Conservation (phyloP, 768 basidiomycete genomes). For the Tulasnella calospora region DNA sequence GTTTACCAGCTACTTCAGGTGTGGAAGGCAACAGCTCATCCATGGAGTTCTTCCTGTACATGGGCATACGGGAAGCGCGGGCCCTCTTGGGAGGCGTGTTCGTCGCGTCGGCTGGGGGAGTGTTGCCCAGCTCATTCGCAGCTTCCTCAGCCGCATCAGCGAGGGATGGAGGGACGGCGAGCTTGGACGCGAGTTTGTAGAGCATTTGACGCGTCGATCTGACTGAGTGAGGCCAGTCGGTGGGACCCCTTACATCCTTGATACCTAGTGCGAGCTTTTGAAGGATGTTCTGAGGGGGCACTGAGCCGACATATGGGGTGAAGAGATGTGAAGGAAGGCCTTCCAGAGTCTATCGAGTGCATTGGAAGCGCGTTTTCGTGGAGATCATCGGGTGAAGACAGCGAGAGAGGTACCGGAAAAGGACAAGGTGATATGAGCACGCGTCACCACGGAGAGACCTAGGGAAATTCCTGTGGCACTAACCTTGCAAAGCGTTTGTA, state of each 20-base stretch:
- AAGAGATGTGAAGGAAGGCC: conserved; percentile 77
- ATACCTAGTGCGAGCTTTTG: conserved; percentile 82
- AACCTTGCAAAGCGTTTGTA: conserved; percentile 16
- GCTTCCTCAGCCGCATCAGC: conserved; percentile 36
- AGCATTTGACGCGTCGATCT: conserved; percentile 79
- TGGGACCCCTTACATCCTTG: conserved; percentile 63
- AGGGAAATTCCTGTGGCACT: not conserved
- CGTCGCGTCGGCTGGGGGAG: conserved; percentile 8
- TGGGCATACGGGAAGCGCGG: conserved; percentile 41
- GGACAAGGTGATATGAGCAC: not conserved
- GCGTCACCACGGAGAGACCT: not conserved
- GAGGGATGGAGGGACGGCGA: conserved; percentile 48
- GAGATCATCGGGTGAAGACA: conserved; percentile 13
- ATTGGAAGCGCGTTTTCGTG: not conserved
- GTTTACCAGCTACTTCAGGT: not conserved
- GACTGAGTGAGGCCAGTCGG: conserved; percentile 77
- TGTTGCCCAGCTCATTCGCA: conserved; percentile 37
- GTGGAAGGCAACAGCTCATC: conserved; percentile 53
- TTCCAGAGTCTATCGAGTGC: conserved; percentile 60
- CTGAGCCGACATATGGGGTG: conserved; percentile 78
- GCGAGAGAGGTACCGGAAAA: conserved; percentile 2
- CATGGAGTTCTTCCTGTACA: conserved; percentile 83
- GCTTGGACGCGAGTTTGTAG: conserved; percentile 66
- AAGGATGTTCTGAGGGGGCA: conserved; percentile 79
- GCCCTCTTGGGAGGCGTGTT: conserved; percentile 43